phyloP scores from a whole-genome alignment of 2,329 filamentous ascomycete species.

The Colletotrichum sp. region DNA sequence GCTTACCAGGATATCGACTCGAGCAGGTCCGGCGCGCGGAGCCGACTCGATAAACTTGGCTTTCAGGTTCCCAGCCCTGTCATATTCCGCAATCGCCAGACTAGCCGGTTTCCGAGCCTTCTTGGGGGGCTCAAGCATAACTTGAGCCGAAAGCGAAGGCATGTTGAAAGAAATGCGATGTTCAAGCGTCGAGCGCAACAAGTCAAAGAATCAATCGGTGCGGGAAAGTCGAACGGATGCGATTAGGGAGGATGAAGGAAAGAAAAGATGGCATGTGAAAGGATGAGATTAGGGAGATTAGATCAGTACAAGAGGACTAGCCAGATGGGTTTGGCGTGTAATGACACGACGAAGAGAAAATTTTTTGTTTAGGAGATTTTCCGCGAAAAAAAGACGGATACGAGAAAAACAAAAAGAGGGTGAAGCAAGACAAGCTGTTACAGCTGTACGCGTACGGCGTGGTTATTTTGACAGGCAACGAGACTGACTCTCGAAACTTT shows the following conservation, averaged over 20 bases:
- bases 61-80: conserved; percentile 12
- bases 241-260: background rate
- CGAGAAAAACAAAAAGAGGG: background rate
- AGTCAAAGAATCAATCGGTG: background rate
- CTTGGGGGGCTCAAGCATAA: background rate
- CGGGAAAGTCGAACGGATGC: background rate
- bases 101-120: background rate
- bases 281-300: background rate
- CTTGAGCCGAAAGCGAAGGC: background rate
- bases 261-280: background rate
- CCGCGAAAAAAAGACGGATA: background rate
- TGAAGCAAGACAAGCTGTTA: background rate
- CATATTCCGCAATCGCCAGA: conserved; percentile 6
- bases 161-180: background rate
- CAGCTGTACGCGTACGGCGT: background rate
- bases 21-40: background rate
- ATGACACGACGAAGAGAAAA: background rate
- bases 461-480: background rate
- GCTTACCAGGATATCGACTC: conserved; percentile 15
- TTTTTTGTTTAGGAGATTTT: background rate
- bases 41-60: conserved; percentile 15
- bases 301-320: background rate
- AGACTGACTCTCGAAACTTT: conserved; percentile 14
- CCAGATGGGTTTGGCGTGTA: background rate
- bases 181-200: background rate